These are phyloP conservation scores for Hyphodiscus hymeniophilus DNA, from an alignment of 495 filamentous ascomycete species.

Conservation along the genomic window DNA sequence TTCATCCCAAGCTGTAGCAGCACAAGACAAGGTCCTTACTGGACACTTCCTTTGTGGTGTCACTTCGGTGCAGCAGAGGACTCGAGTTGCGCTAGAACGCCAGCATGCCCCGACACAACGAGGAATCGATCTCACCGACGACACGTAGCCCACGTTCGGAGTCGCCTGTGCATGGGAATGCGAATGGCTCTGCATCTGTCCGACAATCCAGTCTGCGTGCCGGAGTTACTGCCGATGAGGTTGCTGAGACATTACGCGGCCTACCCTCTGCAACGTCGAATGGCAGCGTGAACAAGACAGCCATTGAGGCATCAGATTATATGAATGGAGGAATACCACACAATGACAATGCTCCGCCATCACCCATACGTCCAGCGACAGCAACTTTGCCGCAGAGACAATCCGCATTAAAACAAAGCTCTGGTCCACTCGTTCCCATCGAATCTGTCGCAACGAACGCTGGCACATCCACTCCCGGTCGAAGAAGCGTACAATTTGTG, in stretches of 20 bases:
- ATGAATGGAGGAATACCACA: conserved; percentile 34
- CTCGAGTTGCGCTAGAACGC: background rate
- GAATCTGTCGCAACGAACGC: conserved; percentile 19
- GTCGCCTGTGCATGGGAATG: conserved; percentile 10
- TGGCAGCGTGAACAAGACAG: conserved; percentile 11
- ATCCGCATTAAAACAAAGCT: conserved; percentile 13
- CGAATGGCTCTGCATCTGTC: conserved; percentile 12
- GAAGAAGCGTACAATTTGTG: conserved; percentile 59
- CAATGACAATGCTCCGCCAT: conserved; percentile 19
- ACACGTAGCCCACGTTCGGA: conserved; percentile 20
- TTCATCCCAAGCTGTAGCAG: background rate
- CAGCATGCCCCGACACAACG: conserved; percentile 25
- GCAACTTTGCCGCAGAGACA: conserved; percentile 11
- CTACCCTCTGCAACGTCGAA: conserved; percentile 7
- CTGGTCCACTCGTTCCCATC: conserved; percentile 1
- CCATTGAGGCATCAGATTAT: conserved; percentile 31
- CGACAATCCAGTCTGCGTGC: conserved; percentile 10
- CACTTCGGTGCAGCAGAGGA: background rate
- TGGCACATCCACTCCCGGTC: conserved; percentile 36
- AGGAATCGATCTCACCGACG: conserved; percentile 26
- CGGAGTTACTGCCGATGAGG: conserved; percentile 5
- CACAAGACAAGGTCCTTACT: background rate
- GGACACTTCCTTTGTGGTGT: background rate
- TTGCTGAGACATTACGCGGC: background rate
- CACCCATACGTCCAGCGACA: conserved; percentile 7